These are phyloP conservation scores for Candida morakotiae DNA, from an alignment of 805 yeast species.

Conservation along the genomic window DNA sequence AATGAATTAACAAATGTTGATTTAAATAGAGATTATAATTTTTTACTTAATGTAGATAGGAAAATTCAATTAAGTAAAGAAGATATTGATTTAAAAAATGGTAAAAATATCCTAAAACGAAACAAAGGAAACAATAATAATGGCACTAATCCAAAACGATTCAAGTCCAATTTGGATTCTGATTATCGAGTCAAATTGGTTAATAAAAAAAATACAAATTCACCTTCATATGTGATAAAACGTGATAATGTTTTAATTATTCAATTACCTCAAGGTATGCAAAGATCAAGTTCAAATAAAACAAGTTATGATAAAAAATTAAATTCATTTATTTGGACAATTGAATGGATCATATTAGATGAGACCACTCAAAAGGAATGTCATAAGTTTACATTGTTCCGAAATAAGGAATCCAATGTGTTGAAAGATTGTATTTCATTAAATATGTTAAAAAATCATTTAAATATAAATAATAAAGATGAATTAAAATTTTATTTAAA, in stretches of 20 bases:
- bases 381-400: slow-evolving; percentile 39
- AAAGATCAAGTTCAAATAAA: slow-evolving; percentile 57
- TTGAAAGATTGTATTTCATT: slow-evolving; percentile 41
- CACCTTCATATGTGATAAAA: slow-evolving; percentile 26
- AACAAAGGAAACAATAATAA: slow-evolving; percentile 1
- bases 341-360: slow-evolving; percentile 60
- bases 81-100: slow-evolving; percentile 38
- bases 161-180: slow-evolving; percentile 11
- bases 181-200: slow-evolving; percentile 24
- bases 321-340: slow-evolving; percentile 69
- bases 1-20: slow-evolving; percentile 41
- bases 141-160: slow-evolving; percentile 11
- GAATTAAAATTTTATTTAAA: slow-evolving; percentile 29
- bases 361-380: slow-evolving; percentile 20
- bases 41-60: slow-evolving; percentile 58
- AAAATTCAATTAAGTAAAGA: slow-evolving; percentile 52
- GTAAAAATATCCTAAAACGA: slow-evolving; percentile 41
- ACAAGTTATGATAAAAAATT: slow-evolving; percentile 65
- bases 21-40: slow-evolving; percentile 82
- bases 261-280: slow-evolving; percentile 70
- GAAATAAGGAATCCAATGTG: slow-evolving; percentile 33
- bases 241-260: slow-evolving; percentile 66
- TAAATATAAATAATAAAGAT: slow-evolving; percentile 10
- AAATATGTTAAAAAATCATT: slow-evolving; percentile 21
- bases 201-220: slow-evolving; percentile 19